phyloP scores from a whole-genome alignment of 371 early-diverging fungal genomes.

The Rhizopus microsporus region DNA sequence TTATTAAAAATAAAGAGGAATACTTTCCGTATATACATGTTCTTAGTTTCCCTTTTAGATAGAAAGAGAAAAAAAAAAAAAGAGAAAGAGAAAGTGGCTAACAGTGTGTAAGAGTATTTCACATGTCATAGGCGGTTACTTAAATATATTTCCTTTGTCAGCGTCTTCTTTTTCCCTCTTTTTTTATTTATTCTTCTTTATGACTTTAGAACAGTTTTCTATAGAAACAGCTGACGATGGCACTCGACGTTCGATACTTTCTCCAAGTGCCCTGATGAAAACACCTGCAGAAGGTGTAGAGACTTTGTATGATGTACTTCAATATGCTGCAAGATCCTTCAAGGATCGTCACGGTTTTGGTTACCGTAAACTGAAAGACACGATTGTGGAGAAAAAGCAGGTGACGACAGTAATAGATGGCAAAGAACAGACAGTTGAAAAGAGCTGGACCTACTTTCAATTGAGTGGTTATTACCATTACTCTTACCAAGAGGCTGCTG shows the following conservation, averaged over 20 bases:
- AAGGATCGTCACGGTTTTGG: conserved; percentile 66
- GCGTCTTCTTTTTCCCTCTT: not conserved
- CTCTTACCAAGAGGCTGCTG: conserved; percentile 63
- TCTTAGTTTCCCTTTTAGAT: no score
- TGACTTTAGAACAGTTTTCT: conserved; percentile 22
- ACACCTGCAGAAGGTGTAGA: conserved; percentile 57
- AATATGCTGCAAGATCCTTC: conserved; percentile 49
- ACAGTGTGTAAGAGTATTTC: no score
- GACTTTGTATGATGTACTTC: conserved; percentile 70
- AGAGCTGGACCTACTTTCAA: conserved; percentile 84
- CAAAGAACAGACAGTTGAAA: conserved; percentile 64
- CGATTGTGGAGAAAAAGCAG: conserved; percentile 75
- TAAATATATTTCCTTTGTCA: not conserved
- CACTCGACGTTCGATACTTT: conserved; percentile 55
- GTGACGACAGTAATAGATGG: conserved; percentile 67
- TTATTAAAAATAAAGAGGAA: no score
- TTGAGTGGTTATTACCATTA: conserved; percentile 68
- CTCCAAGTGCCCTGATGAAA: conserved; percentile 54
- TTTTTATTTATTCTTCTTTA: conserved; percentile 4
- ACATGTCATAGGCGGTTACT: not conserved
- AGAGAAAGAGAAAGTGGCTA: not conserved
- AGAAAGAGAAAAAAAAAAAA: not conserved
- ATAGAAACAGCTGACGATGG: conserved; percentile 41
- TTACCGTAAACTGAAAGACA: conserved; percentile 62
- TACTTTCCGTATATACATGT: no score